These are phyloP conservation scores for Actinidia polygama DNA, from an alignment of 179 eudicot genomes.

Conservation along the genomic window DNA sequence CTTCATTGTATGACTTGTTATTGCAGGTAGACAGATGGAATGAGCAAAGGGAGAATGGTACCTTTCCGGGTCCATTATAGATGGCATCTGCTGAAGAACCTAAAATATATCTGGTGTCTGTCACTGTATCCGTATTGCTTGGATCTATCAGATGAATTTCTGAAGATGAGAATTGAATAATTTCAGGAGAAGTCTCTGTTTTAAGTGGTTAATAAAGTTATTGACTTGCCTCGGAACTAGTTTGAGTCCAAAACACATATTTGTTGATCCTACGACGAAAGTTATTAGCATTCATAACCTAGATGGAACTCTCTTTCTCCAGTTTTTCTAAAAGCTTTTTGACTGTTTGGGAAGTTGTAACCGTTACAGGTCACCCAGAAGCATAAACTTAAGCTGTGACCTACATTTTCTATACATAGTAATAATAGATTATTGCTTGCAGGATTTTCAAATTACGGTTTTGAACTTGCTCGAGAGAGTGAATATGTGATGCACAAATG, in stretches of 20 bases:
- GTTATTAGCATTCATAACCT: constrained; percentile 3
- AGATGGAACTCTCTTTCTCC: background rate
- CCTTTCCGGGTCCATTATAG: constrained; percentile 69
- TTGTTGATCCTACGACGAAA: background rate
- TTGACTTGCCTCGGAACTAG: constrained; percentile 19
- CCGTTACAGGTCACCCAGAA: constrained; percentile 6
- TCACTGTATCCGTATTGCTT: constrained; percentile 4
- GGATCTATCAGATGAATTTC: constrained; percentile 21
- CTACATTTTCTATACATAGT: background rate
- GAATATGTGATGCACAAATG: background rate
- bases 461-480: background rate
- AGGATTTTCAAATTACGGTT: background rate
- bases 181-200: background rate
- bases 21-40: constrained; percentile 81
- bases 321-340: background rate
- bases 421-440: background rate
- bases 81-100: constrained; percentile 11
- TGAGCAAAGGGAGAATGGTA: constrained; percentile 83
- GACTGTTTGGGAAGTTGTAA: constrained; percentile 6
- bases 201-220: background rate
- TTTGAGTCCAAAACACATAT: constrained; percentile 17
- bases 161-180: background rate
- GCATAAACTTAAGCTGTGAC: background rate
- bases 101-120: background rate
- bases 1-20: background rate